Percentiles rank a stretch among this genome's conserved stretches.
These are phyloP conservation scores for Jackrogersella minutella DNA, from an alignment of 495 filamentous ascomycete genomes.

Conservation along the genomic window DNA sequence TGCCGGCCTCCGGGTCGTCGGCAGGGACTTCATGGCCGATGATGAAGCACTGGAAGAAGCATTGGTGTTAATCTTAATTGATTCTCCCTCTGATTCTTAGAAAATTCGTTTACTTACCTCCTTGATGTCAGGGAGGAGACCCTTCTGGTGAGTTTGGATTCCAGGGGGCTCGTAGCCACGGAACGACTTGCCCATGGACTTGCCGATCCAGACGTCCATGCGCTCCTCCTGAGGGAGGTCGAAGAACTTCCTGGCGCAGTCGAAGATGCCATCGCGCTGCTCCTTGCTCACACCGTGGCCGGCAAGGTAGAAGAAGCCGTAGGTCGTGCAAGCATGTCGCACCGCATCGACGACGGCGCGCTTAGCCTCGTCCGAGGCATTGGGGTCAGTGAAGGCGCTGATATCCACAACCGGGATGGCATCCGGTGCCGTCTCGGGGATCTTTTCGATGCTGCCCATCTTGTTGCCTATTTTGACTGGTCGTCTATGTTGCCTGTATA, in stretches of 20 bases:
- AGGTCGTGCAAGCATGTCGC: conserved; percentile 56
- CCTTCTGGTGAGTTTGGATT: conserved; percentile 58
- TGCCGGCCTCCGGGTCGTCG: conserved; percentile 53
- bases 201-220: conserved; percentile 39
- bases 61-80: conserved; percentile 3
- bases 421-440: conserved; percentile 22
- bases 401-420: conserved; percentile 47
- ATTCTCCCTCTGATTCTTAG: background rate
- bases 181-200: conserved; percentile 54
- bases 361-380: conserved; percentile 25
- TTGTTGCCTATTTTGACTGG: conserved; percentile 15
- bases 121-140: conserved; percentile 59
- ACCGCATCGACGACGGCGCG: conserved; percentile 32
- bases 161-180: conserved; percentile 62
- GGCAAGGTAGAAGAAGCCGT: conserved; percentile 58
- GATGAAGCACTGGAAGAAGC: conserved; percentile 46
- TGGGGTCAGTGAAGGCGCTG: conserved; percentile 44
- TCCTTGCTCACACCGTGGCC: conserved; percentile 40
- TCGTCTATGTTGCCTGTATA: background rate
- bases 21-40: conserved; percentile 58
- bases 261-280: conserved; percentile 46
- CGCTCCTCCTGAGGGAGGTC: conserved; percentile 57
- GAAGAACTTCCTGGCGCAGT: conserved; percentile 57
- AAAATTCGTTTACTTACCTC: conserved; percentile 45
- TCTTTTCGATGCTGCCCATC: conserved; percentile 35